Conservation (phyloP, 306 rosid species). For the Malus domestica region DNA sequence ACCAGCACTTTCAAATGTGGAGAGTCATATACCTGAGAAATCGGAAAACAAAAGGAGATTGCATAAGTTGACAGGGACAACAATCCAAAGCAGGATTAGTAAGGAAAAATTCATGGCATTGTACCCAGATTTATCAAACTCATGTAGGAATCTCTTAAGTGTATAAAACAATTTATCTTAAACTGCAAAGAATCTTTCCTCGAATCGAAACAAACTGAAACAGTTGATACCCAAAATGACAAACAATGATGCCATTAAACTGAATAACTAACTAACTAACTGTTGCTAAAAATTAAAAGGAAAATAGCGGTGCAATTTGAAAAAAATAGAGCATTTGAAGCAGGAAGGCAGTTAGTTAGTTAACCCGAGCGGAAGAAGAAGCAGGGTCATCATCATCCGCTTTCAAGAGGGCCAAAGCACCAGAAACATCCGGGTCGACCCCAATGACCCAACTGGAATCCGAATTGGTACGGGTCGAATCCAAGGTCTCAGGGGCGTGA, state of each 20-base stretch:
- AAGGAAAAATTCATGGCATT: neutral
- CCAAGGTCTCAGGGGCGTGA: slow-evolving; percentile 5
- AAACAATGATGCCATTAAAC: neutral
- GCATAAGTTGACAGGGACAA: neutral
- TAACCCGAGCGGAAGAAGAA: slow-evolving; percentile 59
- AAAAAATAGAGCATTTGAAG: neutral
- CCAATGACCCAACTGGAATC: slow-evolving; percentile 58
- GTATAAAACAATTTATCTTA: neutral
- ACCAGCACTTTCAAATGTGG: slow-evolving; percentile 61
- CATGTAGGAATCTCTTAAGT: neutral
- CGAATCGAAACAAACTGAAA: neutral
- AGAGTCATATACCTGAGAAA: slow-evolving; percentile 64
- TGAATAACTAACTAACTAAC: neutral
- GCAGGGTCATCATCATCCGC: slow-evolving; percentile 20
- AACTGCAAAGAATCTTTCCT: neutral
- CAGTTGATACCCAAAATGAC: neutral
- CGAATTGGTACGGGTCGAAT: slow-evolving; percentile 10
- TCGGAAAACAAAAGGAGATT: neutral
- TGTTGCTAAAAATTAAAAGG: neutral
- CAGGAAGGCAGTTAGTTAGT: neutral
- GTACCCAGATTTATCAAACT: neutral
- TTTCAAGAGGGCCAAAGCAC: slow-evolving; percentile 73
- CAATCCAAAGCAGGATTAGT: neutral
- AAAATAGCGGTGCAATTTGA: no score
- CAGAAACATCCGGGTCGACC: slow-evolving; percentile 74